Percentiles rank a stretch among this genome's conserved stretches.
phyloP scores from a whole-genome alignment of 2,329 filamentous ascomycete genomes.

The Cladosporium sp. region DNA sequence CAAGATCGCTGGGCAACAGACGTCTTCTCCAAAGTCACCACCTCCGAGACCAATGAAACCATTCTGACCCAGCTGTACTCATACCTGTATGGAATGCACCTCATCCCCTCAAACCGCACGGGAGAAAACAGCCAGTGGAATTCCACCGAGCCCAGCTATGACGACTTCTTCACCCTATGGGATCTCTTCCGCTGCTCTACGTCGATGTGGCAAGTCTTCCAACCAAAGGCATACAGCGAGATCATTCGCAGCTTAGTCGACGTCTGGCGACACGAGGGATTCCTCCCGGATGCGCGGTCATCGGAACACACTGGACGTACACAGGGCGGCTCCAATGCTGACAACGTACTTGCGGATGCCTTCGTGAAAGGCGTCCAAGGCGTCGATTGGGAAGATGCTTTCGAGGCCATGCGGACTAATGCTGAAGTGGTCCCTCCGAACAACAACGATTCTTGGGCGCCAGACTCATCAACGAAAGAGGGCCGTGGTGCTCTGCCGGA shows the following conservation, averaged over 20 bases:
- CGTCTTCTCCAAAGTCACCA: constrained; percentile 56
- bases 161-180: constrained; percentile 73
- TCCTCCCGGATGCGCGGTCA: constrained; percentile 65
- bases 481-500: constrained; percentile 65
- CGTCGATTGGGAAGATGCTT: constrained; percentile 61
- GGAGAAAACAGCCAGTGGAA: constrained; percentile 64
- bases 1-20: constrained; percentile 55
- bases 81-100: constrained; percentile 63
- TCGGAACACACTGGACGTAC: constrained; percentile 65
- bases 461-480: constrained; percentile 60
- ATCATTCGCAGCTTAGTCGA: constrained; percentile 64
- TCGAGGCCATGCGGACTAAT: constrained; percentile 59
- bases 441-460: constrained; percentile 53
- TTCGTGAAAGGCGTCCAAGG: constrained; percentile 64
- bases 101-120: constrained; percentile 64
- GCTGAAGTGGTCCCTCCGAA: constrained; percentile 60
- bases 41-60: constrained; percentile 25
- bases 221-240: constrained; percentile 59
- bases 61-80: constrained; percentile 46
- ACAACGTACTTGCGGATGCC: constrained; percentile 68
- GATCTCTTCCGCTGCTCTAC: constrained; percentile 60
- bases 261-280: constrained; percentile 61
- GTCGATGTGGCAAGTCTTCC: constrained; percentile 59
- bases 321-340: constrained; percentile 65
- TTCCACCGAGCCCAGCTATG: constrained; percentile 63